A percentile compares a stretch with the other conserved stretches of the same genome.
Evolutionary conservation across 441 rosid genomes (phyloP).

Genomic region (Gossypium gossypioides): DNA sequence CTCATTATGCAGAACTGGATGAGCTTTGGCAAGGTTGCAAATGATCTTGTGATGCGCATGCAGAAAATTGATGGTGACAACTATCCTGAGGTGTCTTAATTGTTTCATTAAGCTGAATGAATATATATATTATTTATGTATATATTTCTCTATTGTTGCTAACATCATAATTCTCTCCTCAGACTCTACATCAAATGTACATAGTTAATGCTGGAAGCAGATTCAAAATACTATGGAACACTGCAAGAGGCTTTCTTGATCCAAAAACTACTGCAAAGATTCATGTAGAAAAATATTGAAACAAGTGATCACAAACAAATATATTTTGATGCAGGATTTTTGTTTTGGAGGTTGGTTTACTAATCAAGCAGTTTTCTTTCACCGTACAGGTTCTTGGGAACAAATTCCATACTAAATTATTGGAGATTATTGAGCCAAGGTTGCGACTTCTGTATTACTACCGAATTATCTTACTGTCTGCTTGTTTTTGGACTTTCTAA

Average conservation of each 20-base stretch:
- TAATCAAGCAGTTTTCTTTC: constrained; percentile 20
- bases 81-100: constrained; percentile 78
- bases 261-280: constrained; percentile 84
- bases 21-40: constrained; percentile 75
- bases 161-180: constrained; percentile 19
- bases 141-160: constrained; percentile 12
- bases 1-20: constrained; percentile 55
- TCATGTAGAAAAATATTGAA: constrained; percentile 38
- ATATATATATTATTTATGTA: constrained; percentile 3
- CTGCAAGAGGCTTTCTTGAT: constrained; percentile 73
- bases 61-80: constrained; percentile 93
- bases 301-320: not conserved
- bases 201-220: constrained; percentile 82
- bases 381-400: constrained; percentile 36
- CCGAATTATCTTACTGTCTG: not conserved
- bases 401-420: constrained; percentile 56
- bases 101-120: not conserved
- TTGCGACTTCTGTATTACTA: constrained; percentile 14
- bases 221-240: constrained; percentile 76
- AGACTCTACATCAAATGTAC: constrained; percentile 91
- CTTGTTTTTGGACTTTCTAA: constrained; percentile 11
- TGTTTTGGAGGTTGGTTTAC: constrained; percentile 1
- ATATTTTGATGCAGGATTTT: constrained; percentile 4
- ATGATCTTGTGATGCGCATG: constrained; percentile 78
- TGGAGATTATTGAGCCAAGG: constrained; percentile 77